Conservation (phyloP, 2,329 filamentous ascomycete genomes). For the Tolypocladium paradoxum region DNA sequence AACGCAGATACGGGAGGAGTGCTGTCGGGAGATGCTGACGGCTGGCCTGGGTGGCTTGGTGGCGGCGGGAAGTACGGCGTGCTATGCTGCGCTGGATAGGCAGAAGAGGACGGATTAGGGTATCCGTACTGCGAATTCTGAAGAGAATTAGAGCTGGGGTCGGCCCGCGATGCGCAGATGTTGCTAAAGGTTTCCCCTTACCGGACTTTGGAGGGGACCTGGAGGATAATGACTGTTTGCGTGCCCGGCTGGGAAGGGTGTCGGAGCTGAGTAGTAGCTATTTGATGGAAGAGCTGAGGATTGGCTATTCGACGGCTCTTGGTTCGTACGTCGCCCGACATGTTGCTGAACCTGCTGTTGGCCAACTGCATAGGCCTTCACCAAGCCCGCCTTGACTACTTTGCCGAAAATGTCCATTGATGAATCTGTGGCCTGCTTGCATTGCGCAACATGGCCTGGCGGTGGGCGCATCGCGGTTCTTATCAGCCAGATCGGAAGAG, state of each 20-base stretch:
- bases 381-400: constrained; percentile 6
- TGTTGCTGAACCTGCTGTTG: constrained; percentile 9
- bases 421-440: neutral
- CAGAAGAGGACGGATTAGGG: too few relatives aligned
- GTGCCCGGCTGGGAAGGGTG: neutral
- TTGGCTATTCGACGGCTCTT: neutral
- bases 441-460: neutral
- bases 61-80: neutral
- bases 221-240: neutral
- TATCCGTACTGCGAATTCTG: neutral
- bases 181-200: neutral
- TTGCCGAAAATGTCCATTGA: constrained; percentile 7
- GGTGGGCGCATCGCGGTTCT: neutral
- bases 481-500: neutral
- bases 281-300: neutral
- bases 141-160: neutral
- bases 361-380: constrained; percentile 7
- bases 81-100: too few relatives aligned
- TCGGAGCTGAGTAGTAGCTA: neutral
- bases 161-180: neutral
- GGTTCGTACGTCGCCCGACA: constrained; percentile 4
- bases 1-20: too few relatives aligned
- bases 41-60: neutral
- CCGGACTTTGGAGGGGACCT: neutral
- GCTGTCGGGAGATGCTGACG: too few relatives aligned